A percentile compares a stretch with the other conserved stretches of the same genome.
phyloP scores from a whole-genome alignment of 2,329 filamentous ascomycete species.

The Neopestalotiopsis clavispora region DNA sequence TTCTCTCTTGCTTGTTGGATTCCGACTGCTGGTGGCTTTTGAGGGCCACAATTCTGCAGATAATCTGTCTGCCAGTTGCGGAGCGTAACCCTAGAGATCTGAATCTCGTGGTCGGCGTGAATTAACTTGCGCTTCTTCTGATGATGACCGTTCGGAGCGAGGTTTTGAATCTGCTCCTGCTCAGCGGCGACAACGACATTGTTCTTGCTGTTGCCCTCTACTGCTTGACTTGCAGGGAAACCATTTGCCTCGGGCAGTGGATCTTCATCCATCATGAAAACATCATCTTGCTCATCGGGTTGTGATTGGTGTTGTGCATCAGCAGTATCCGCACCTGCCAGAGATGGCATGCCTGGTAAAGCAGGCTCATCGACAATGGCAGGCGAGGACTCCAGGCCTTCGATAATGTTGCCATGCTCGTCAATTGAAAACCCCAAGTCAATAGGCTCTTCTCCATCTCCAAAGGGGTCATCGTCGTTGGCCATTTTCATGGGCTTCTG shows the following conservation, averaged over 20 bases:
- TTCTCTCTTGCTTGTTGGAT: conserved; percentile 46
- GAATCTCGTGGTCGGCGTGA: conserved; percentile 36
- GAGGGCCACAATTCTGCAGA: conserved; percentile 50
- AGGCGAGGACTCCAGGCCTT: conserved; percentile 25
- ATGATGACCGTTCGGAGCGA: conserved; percentile 24
- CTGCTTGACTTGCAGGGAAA: conserved; percentile 32
- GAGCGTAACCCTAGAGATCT: conserved; percentile 42
- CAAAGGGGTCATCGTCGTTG: conserved; percentile 32
- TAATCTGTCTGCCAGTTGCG: conserved; percentile 50
- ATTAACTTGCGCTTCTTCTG: conserved; percentile 27
- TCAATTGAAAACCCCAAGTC: conserved; percentile 57
- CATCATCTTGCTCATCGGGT: conserved; percentile 36
- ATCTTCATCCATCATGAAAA: conserved; percentile 43
- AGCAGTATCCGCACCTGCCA: conserved; percentile 17
- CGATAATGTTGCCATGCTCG: conserved; percentile 53
- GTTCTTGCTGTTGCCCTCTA: background rate
- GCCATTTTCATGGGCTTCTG: conserved; percentile 26
- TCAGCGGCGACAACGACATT: background rate
- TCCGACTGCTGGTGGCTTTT: conserved; percentile 34
- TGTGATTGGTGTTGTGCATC: conserved; percentile 20
- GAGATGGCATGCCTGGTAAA: conserved; percentile 45
- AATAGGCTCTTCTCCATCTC: conserved; percentile 43
- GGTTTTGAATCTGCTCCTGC: conserved; percentile 14
- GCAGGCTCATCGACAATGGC: conserved; percentile 44
- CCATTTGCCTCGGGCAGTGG: conserved; percentile 43